These are phyloP conservation scores for Fusarium sp. DNA, from an alignment of 2,329 filamentous ascomycete genomes.

Conservation along the genomic window DNA sequence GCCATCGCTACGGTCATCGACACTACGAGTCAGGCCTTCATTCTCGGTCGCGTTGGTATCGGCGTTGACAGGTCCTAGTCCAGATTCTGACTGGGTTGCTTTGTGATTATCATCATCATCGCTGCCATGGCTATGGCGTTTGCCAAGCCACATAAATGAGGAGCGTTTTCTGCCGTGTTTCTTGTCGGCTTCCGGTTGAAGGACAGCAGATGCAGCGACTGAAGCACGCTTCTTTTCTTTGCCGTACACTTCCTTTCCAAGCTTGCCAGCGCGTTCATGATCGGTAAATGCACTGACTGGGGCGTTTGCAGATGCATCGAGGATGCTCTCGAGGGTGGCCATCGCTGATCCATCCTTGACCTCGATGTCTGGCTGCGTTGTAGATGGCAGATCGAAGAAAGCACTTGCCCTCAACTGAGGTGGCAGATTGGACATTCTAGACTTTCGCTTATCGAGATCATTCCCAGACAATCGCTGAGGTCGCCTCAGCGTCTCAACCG, in stretches of 20 bases:
- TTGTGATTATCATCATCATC: constrained; percentile 43
- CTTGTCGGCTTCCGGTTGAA: constrained; percentile 35
- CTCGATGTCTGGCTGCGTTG: constrained; percentile 59
- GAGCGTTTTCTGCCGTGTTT: constrained; percentile 56
- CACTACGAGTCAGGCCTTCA: constrained; percentile 39
- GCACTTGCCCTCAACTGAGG: constrained; percentile 89
- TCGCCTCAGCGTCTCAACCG: constrained; percentile 43
- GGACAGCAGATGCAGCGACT: constrained; percentile 41
- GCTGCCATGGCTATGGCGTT: constrained; percentile 48
- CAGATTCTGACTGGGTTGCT: constrained; percentile 30
- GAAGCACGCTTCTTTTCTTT: constrained; percentile 61
- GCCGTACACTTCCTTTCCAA: constrained; percentile 80
- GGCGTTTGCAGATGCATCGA: constrained; percentile 87
- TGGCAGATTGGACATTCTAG: constrained; percentile 63
- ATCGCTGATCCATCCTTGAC: constrained; percentile 83
- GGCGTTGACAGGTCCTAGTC: constrained; percentile 41
- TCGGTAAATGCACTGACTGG: constrained; percentile 93
- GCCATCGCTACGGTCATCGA: constrained; percentile 43
- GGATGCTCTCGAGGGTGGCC: constrained; percentile 87
- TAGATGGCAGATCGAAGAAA: constrained; percentile 80
- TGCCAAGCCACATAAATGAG: constrained; percentile 60
- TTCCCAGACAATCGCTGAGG: constrained; percentile 49
- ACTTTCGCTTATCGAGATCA: constrained; percentile 48
- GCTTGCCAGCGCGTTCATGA: constrained; percentile 80
- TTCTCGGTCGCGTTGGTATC: constrained; percentile 38